A percentile compares a stretch with the other conserved stretches of the same genome.
Evolutionary conservation across 2,329 filamentous ascomycete species (phyloP).

Genomic region (Curvularia verruculosa): DNA sequence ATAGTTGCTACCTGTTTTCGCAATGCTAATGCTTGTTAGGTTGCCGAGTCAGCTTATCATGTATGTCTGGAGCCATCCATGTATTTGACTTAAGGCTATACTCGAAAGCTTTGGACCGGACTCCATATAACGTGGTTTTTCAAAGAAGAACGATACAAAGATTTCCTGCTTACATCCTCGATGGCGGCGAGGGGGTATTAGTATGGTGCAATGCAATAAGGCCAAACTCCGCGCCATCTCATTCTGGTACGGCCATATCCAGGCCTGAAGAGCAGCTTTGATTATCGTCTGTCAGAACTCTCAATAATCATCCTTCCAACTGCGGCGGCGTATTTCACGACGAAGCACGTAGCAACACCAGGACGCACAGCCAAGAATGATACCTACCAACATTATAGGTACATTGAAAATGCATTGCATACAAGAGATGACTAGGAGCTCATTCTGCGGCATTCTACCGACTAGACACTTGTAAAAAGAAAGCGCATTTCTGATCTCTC

Average conservation of each 20-base stretch:
- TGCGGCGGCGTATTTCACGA: neutral
- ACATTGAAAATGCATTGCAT: neutral
- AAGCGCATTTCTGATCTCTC: neutral
- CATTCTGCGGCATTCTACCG: neutral
- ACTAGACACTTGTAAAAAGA: neutral
- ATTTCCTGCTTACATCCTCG: neutral
- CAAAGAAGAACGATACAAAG: neutral
- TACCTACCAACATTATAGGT: neutral
- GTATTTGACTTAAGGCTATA: neutral
- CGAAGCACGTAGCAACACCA: neutral
- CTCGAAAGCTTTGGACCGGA: neutral
- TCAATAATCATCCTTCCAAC: too few relatives aligned
- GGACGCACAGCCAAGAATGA: neutral
- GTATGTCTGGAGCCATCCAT: neutral
- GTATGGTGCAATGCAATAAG: neutral
- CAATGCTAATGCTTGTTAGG: conserved; percentile 3
- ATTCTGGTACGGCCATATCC: neutral
- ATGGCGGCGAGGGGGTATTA: neutral
- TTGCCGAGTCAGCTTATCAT: neutral
- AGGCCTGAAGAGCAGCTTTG: neutral
- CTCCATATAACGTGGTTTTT: neutral
- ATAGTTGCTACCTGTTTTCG: neutral
- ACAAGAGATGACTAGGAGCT: neutral
- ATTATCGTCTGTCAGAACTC: neutral
- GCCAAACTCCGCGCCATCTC: neutral